phyloP scores from a whole-genome alignment of 2,329 filamentous ascomycete species.

The Nothophaeocryptopus gaeumannii region DNA sequence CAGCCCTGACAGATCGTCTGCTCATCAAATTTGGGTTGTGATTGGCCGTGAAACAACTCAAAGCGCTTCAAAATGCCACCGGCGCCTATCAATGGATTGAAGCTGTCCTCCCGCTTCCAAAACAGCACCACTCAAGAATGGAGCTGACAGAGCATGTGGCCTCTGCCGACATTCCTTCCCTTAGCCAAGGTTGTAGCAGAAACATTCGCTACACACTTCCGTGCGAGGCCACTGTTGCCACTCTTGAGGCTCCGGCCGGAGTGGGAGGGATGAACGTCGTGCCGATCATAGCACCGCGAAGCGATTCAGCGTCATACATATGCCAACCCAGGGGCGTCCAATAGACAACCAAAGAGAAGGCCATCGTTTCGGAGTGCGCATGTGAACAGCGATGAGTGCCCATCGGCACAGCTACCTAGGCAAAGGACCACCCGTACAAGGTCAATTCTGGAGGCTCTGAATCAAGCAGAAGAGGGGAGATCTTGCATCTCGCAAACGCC shows the following conservation, averaged over 20 bases:
- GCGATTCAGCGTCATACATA: background rate
- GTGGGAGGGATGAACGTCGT: background rate
- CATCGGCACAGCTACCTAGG: background rate
- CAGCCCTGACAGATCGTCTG: no score
- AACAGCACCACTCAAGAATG: no score
- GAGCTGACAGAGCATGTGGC: no score
- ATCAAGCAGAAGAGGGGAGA: constrained; percentile 2
- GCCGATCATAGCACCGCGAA: background rate
- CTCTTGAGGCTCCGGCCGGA: no score
- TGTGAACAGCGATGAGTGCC: background rate
- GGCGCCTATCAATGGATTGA: constrained; percentile 12
- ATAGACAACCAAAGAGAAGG: background rate
- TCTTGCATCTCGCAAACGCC: constrained; percentile 1
- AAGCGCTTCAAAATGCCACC: background rate
- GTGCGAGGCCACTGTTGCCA: no score
- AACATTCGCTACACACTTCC: no score
- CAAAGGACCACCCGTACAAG: background rate
- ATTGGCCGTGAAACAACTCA: constrained; percentile 9
- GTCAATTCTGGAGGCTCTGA: constrained; percentile 1
- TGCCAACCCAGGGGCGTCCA: no score
- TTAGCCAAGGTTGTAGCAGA: no score
- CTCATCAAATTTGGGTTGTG: background rate
- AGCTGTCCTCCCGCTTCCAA: background rate
- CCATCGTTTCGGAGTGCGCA: background rate
- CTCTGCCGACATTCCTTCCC: no score